Conservation (phyloP, 2,329 filamentous ascomycete species). For the Meredithiella fracta region DNA sequence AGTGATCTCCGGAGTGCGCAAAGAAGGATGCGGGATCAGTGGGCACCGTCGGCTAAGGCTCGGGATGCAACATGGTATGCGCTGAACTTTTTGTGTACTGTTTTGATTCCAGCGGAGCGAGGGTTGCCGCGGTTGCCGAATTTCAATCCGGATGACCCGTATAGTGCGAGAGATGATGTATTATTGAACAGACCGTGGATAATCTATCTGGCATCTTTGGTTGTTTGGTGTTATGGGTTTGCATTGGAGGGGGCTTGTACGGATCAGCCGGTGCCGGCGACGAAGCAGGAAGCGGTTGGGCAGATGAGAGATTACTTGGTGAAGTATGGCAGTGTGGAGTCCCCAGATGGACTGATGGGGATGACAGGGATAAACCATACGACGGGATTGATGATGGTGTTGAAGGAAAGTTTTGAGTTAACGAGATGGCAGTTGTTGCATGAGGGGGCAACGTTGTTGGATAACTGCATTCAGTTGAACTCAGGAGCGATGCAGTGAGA, state of each 20-base stretch:
- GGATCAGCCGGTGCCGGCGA: slow-evolving; percentile 34
- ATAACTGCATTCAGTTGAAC: slow-evolving; percentile 57
- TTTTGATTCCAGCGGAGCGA: slow-evolving; percentile 45
- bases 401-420: slow-evolving; percentile 65
- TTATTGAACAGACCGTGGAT: slow-evolving; percentile 90
- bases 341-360: slow-evolving; percentile 60
- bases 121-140: slow-evolving; percentile 19
- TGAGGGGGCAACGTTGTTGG: slow-evolving; percentile 66
- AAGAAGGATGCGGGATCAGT: slow-evolving; percentile 69
- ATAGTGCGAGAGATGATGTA: slow-evolving; percentile 74
- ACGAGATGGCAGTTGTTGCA: slow-evolving; percentile 85
- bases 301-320: slow-evolving; percentile 70
- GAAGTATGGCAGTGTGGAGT: slow-evolving; percentile 51
- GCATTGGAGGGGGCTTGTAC: slow-evolving; percentile 68
- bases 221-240: slow-evolving; percentile 91
- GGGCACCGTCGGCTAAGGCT: slow-evolving; percentile 77
- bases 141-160: slow-evolving; percentile 29
- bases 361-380: slow-evolving; percentile 68
- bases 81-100: slow-evolving; percentile 71
- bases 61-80: slow-evolving; percentile 88
- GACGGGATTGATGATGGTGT: slow-evolving; percentile 61
- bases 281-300: slow-evolving; percentile 47
- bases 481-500: slow-evolving; percentile 17
- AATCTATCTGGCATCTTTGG: slow-evolving; percentile 77
- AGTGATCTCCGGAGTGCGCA: slow-evolving; percentile 68